A percentile compares a stretch with the other conserved stretches of the same genome.
Conservation (phyloP, 345 rosid species). For the Aquilaria malaccensis region DNA sequence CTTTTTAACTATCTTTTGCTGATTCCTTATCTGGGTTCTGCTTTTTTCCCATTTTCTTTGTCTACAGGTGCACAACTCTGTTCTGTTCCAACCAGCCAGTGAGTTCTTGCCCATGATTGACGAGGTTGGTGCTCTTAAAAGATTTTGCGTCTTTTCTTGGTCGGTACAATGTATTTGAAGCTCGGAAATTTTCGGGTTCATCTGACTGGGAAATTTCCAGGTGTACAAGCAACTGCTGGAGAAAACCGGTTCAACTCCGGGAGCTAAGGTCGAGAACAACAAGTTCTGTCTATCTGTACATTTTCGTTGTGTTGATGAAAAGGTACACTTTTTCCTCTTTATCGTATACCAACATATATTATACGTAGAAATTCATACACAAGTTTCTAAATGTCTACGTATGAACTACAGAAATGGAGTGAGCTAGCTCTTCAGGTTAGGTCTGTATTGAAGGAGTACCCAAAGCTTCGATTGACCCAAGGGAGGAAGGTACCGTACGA, state of each 20-base stretch:
- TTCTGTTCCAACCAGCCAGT: slow-evolving; percentile 77
- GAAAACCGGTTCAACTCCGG: slow-evolving; percentile 66
- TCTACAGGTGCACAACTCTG: slow-evolving; percentile 40
- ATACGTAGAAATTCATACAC: background rate
- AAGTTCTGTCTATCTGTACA: slow-evolving; percentile 88
- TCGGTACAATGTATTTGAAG: background rate
- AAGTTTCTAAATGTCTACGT: slow-evolving; percentile 1
- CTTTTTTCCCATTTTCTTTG: background rate
- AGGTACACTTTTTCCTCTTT: slow-evolving; percentile 26
- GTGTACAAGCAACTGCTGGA: slow-evolving; percentile 47
- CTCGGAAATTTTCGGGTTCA: background rate
- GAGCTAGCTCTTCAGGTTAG: slow-evolving; percentile 58
- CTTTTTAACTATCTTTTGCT: background rate
- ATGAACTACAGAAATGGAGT: slow-evolving; percentile 55
- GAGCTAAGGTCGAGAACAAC: slow-evolving; percentile 85
- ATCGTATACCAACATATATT: too few species aligned
- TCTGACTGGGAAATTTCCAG: slow-evolving; percentile 21
- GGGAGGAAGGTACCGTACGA: slow-evolving; percentile 67
- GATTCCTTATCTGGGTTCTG: background rate
- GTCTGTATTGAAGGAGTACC: slow-evolving; percentile 57
- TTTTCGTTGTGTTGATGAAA: slow-evolving; percentile 79
- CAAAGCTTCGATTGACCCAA: slow-evolving; percentile 56
- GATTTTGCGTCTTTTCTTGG: background rate
- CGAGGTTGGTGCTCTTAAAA: slow-evolving; percentile 38
- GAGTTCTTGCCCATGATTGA: slow-evolving; percentile 79